Conservation (phyloP, 2,329 filamentous ascomycete species). For the Nemania sp. region DNA sequence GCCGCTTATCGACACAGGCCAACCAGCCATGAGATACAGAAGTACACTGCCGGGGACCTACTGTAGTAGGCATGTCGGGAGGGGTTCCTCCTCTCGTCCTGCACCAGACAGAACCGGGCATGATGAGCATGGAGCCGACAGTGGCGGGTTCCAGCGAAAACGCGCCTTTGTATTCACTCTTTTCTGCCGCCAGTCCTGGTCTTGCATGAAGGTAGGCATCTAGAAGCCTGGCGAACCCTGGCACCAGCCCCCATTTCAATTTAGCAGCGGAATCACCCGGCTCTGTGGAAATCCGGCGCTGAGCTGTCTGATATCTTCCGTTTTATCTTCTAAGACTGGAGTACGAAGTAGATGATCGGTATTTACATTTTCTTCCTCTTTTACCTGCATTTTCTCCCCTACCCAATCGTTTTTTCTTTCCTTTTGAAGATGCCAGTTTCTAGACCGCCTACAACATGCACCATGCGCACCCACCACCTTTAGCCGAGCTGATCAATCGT, state of each 20-base stretch:
- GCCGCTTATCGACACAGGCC: background rate
- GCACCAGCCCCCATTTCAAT: background rate
- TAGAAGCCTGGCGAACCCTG: too few species aligned
- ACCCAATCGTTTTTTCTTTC: background rate
- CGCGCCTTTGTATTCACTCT: too few species aligned
- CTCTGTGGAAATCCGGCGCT: background rate
- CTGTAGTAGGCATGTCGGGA: background rate
- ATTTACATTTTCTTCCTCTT: background rate
- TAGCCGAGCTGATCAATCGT: constrained; percentile 46
- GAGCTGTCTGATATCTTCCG: background rate
- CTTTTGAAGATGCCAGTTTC: background rate
- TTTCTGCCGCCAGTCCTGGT: too few species aligned
- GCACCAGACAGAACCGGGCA: too few species aligned
- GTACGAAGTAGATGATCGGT: background rate
- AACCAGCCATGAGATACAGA: background rate
- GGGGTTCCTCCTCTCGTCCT: too few species aligned
- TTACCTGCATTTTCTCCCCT: too few species aligned
- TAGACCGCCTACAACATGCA: background rate
- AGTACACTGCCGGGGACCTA: background rate
- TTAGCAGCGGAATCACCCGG: background rate
- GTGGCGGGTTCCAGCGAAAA: too few species aligned
- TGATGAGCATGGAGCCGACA: too few species aligned
- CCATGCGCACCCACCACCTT: background rate
- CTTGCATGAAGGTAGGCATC: too few species aligned
- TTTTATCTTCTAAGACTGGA: background rate